Percentiles rank a stretch among this genome's conserved stretches.
These are phyloP conservation scores for Lyophyllum decastes DNA, from an alignment of 768 basidiomycete genomes.

Conservation along the genomic window DNA sequence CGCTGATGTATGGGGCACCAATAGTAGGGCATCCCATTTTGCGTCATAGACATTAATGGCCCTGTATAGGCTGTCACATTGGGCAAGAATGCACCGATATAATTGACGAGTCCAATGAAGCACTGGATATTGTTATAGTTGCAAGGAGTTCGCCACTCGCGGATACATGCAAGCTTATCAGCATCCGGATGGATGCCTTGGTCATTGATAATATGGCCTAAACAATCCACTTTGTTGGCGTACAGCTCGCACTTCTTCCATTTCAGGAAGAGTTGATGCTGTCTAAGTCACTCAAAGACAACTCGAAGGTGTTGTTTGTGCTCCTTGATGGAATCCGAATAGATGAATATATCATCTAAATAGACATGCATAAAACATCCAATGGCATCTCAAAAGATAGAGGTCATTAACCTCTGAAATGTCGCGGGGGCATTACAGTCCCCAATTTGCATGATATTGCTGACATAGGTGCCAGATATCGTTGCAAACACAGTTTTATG, in stretches of 20 bases:
- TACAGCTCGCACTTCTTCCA: slow-evolving; percentile 3
- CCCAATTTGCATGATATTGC: not conserved
- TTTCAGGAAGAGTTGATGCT: not conserved
- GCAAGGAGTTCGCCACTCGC: not conserved
- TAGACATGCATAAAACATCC: slow-evolving; percentile 4
- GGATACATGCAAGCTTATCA: not conserved
- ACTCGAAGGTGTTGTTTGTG: not conserved
- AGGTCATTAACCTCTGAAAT: slow-evolving; percentile 5
- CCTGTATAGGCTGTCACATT: not conserved
- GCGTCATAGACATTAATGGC: not conserved
- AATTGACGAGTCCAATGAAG: not conserved
- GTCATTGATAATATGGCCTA: slow-evolving; percentile 1
- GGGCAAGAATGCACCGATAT: not conserved
- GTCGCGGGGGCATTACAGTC: not conserved
- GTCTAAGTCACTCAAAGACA: not conserved
- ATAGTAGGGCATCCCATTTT: not conserved
- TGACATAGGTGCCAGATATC: not conserved
- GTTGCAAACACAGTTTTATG: not conserved
- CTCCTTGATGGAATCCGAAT: not conserved
- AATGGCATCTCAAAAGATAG: not conserved
- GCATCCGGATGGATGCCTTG: not conserved
- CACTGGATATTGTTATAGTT: not conserved
- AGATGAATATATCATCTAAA: slow-evolving; percentile 3
- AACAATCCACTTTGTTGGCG: not conserved
- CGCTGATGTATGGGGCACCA: too few species aligned